A percentile compares a stretch with the other conserved stretches of the same genome.
These are phyloP conservation scores for Allomyces javanicus DNA, from an alignment of 192 early-diverging fungal genomes.

Conservation along the genomic window DNA sequence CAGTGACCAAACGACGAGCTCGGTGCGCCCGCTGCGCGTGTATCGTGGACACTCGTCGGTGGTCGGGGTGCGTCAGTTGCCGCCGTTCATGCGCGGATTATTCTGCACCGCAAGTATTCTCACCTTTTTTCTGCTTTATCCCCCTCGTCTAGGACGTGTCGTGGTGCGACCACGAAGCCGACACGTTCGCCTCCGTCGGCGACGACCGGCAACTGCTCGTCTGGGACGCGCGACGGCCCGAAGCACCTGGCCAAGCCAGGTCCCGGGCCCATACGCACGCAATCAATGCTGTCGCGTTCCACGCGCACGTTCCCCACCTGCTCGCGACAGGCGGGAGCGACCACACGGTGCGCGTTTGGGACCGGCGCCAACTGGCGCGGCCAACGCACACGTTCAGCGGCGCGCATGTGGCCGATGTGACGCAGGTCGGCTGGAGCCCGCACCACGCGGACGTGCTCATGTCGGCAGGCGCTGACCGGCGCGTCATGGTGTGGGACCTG, in stretches of 20 bases:
- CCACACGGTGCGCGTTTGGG: conserved; percentile 86
- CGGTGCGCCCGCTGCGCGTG: conserved; percentile 49
- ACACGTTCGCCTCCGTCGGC: conserved; percentile 87
- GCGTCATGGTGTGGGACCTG: too few relatives aligned
- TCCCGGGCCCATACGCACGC: conserved; percentile 67
- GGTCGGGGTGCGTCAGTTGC: conserved; percentile 45
- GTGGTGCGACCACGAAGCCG: conserved; percentile 65
- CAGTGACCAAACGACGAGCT: conserved; percentile 47
- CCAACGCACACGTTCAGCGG: conserved; percentile 74
- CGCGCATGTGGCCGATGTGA: conserved; percentile 84
- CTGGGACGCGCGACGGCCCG: conserved; percentile 81
- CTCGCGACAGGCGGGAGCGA: conserved; percentile 89
- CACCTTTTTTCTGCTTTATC: too few relatives aligned
- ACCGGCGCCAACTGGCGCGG: conserved; percentile 72
- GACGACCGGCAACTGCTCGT: conserved; percentile 85
- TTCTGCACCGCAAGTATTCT: too few relatives aligned
- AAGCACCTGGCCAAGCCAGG: conserved; percentile 45
- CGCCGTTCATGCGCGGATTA: too few relatives aligned
- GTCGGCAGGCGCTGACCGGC: too few relatives aligned
- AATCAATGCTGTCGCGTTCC: conserved; percentile 89
- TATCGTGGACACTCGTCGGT: conserved; percentile 75
- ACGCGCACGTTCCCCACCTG: conserved; percentile 70
- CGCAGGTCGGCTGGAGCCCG: conserved; percentile 75
- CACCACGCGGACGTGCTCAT: too few relatives aligned
- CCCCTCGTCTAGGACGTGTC: conserved; percentile 50